These are phyloP conservation scores for Globisporangium rhizosaccharum DNA, from an alignment of 352 stramenopile genomes.

Conservation along the genomic window DNA sequence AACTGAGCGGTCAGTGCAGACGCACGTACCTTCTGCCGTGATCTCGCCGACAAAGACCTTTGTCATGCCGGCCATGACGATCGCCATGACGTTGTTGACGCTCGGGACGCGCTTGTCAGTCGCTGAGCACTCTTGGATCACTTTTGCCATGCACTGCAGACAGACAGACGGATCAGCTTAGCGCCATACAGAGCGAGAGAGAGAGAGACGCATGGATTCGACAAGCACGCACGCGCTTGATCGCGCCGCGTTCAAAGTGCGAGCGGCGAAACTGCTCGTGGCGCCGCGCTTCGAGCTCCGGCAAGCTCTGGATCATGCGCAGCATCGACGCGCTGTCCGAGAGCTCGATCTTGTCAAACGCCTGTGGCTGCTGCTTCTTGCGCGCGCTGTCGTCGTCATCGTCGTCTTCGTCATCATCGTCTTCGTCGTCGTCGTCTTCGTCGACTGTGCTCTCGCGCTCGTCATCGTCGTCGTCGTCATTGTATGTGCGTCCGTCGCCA, in stretches of 20 bases:
- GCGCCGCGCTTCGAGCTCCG: conserved; percentile 54
- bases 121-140: conserved; percentile 58
- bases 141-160: conserved; percentile 64
- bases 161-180: background rate
- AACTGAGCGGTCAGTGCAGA: background rate
- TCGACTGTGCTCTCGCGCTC: conserved; percentile 11
- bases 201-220: background rate
- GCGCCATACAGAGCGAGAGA: background rate
- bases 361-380: conserved; percentile 43
- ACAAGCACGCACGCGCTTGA: conserved; percentile 53
- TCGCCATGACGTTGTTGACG: conserved; percentile 83
- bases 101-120: conserved; percentile 46
- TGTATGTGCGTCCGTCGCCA: conserved; percentile 5
- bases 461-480: conserved; percentile 21
- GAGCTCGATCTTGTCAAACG: conserved; percentile 29
- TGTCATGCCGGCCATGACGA: conserved; percentile 85
- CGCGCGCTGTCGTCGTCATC: conserved; percentile 45
- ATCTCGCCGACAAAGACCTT: conserved; percentile 82
- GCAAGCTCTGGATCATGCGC: conserved; percentile 61
- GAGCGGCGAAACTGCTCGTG: conserved; percentile 82
- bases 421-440: conserved; percentile 22
- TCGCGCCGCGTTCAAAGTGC: conserved; percentile 76
- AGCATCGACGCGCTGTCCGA: conserved; percentile 69
- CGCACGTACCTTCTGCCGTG: conserved; percentile 54
- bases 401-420: conserved; percentile 35